A percentile compares a stretch with the other conserved stretches of the same genome.
Evolutionary conservation across 345 rosid species (phyloP).

Genomic region (Brassica carinata): DNA sequence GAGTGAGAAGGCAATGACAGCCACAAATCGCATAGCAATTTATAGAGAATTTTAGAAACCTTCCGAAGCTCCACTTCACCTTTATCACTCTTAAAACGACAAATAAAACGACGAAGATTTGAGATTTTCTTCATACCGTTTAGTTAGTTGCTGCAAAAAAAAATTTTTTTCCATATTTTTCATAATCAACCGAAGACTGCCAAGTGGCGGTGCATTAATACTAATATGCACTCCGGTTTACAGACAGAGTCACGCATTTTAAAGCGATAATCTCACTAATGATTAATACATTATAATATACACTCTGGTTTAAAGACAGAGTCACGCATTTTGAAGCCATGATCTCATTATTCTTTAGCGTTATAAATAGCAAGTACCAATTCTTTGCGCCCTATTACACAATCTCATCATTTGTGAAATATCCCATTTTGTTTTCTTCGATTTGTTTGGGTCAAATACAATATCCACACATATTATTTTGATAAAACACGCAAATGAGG

Average conservation of each 20-base stretch:
- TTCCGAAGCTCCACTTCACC: background rate
- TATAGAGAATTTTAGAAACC: background rate
- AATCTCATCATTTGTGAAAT: background rate
- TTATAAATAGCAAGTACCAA: background rate
- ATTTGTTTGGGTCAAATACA: constrained; percentile 3
- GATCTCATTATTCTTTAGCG: background rate
- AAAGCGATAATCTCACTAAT: background rate
- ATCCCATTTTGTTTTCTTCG: background rate
- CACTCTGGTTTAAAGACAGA: background rate
- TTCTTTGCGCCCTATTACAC: background rate
- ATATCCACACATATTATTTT: background rate
- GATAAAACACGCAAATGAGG: constrained; percentile 1
- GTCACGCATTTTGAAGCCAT: background rate
- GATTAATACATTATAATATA: background rate
- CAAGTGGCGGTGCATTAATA: background rate
- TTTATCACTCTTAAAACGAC: background rate
- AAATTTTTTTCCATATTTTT: background rate
- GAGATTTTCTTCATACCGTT: background rate
- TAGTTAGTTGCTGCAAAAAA: no score
- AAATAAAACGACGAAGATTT: background rate
- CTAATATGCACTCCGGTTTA: background rate
- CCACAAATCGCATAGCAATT: background rate
- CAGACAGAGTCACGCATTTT: background rate
- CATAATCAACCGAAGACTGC: background rate
- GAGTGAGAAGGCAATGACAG: background rate